phyloP scores from a whole-genome alignment of 331 rosid genomes.

The Malus hybrid region DNA sequence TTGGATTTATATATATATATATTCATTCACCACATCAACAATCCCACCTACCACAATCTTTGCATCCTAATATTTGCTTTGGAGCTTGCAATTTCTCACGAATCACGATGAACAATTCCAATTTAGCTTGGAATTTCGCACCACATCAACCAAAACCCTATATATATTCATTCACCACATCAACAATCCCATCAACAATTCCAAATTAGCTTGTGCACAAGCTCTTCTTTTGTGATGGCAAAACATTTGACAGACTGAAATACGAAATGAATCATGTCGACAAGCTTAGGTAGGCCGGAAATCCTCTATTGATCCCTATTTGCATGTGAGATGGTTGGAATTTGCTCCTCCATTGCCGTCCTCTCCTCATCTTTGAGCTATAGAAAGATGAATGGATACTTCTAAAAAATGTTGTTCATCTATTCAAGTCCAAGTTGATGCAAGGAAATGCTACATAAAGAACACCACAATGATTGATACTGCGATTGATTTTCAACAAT shows the following conservation, averaged over 20 bases:
- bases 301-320: constrained; percentile 53
- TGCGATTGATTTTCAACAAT: not conserved
- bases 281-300: constrained; percentile 65
- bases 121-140: too few relatives aligned
- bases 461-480: not conserved
- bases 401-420: not conserved
- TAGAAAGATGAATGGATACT: constrained; percentile 13
- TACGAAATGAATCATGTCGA: constrained; percentile 55
- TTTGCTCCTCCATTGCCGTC: constrained; percentile 49
- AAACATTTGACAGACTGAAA: constrained; percentile 46
- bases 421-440: not conserved
- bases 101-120: too few relatives aligned
- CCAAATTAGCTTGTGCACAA: too few relatives aligned
- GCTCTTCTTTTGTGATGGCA: not conserved
- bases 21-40: too few relatives aligned
- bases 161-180: too few relatives aligned
- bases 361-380: constrained; percentile 74
- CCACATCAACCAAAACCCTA: too few relatives aligned
- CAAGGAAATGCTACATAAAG: not conserved
- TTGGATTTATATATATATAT: too few relatives aligned
- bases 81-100: too few relatives aligned
- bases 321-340: constrained; percentile 64
- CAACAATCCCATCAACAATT: too few relatives aligned
- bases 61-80: too few relatives aligned
- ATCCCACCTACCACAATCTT: too few relatives aligned